phyloP scores from a whole-genome alignment of 2,329 filamentous ascomycete species.

The Mycocentrospora acerina region DNA sequence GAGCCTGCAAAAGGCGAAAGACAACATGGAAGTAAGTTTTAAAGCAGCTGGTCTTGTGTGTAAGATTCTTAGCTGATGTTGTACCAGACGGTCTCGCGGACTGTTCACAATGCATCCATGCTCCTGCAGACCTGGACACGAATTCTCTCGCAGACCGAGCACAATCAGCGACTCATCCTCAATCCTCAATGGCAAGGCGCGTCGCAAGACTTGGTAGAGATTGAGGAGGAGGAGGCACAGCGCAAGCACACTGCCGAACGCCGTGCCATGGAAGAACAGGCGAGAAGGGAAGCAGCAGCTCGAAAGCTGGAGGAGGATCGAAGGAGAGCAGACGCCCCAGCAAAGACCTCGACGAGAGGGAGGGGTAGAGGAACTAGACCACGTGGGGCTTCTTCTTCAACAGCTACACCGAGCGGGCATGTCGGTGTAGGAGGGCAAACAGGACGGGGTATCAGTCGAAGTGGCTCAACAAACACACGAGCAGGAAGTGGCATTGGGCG shows the following conservation, averaged over 20 bases:
- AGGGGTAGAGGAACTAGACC: conserved; percentile 39
- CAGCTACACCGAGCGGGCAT: conserved; percentile 40
- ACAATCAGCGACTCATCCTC: conserved; percentile 89
- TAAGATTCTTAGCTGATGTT: conserved; percentile 9
- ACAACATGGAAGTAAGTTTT: conserved; percentile 70
- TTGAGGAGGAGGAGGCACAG: conserved; percentile 75
- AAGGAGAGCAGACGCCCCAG: conserved; percentile 61
- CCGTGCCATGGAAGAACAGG: conserved; percentile 74
- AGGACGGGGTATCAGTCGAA: conserved; percentile 53
- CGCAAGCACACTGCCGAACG: conserved; percentile 77
- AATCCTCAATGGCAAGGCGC: conserved; percentile 89
- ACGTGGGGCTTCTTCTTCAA: conserved; percentile 32
- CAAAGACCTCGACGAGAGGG: conserved; percentile 43
- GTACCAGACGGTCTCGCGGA: conserved; percentile 74
- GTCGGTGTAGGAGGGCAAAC: conserved; percentile 47
- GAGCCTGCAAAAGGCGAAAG: conserved; percentile 70
- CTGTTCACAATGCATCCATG: conserved; percentile 82
- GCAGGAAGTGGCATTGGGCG: conserved; percentile 49
- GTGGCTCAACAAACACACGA: conserved; percentile 46
- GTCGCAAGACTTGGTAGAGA: conserved; percentile 79
- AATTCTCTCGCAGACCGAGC: conserved; percentile 94
- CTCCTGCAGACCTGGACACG: conserved; percentile 94
- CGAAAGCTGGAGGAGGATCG: conserved; percentile 54
- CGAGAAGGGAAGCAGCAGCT: conserved; percentile 69
- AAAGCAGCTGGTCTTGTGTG: neutral